Percentiles rank a stretch among this genome's conserved stretches.
phyloP scores from a whole-genome alignment of 129 eudicot species.

The Helichrysum umbraculigerum region DNA sequence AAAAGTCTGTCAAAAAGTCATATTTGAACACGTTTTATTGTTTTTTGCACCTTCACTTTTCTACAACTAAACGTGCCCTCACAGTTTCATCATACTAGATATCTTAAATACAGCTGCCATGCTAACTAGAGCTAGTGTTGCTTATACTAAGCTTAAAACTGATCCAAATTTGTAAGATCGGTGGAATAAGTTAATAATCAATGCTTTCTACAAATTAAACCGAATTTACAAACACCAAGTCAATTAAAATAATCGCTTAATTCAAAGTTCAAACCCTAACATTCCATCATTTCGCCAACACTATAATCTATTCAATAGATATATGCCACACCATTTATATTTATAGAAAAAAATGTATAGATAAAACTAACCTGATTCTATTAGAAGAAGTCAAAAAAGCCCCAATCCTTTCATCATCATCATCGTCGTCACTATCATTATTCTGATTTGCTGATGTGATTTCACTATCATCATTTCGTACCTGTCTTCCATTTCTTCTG shows the following conservation, averaged over 20 bases:
- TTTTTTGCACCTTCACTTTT: background rate
- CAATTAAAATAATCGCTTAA: background rate
- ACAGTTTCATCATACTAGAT: background rate
- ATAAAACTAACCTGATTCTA: constrained; percentile 43
- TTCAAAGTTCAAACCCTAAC: background rate
- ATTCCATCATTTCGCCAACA: background rate
- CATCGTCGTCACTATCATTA: constrained; percentile 47
- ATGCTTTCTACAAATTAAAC: background rate
- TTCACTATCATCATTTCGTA: constrained; percentile 9
- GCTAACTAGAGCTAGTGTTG: background rate
- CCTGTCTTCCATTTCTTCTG: constrained; percentile 46
- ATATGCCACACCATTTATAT: background rate
- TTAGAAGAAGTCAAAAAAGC: constrained; percentile 30
- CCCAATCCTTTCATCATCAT: constrained; percentile 32
- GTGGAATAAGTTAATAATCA: too few relatives aligned
- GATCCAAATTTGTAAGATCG: background rate
- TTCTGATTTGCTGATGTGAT: constrained; percentile 21
- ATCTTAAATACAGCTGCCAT: background rate
- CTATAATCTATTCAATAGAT: background rate
- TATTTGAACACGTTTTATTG: background rate
- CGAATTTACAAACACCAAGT: background rate
- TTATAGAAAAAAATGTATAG: background rate
- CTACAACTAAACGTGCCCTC: background rate
- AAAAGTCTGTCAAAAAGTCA: background rate
- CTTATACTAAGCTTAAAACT: too few relatives aligned